Evolutionary conservation across 1,284 basidiomycete species (phyloP).

Genomic region (Pterula multifida): DNA sequence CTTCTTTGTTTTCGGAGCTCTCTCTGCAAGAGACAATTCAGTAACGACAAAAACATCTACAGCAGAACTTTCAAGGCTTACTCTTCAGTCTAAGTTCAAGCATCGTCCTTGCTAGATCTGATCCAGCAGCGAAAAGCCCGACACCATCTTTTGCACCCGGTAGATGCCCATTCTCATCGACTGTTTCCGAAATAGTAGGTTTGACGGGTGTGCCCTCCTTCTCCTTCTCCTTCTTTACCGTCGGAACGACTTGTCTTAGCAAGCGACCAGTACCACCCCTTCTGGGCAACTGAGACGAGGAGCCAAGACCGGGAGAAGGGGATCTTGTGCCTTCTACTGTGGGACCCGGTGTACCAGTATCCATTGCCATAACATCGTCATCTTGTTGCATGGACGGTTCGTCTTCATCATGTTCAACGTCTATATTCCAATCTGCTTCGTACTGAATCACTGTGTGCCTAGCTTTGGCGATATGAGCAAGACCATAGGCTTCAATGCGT

Average conservation of each 20-base stretch:
- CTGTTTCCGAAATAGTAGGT: constrained; percentile 33
- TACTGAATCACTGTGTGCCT: constrained; percentile 63
- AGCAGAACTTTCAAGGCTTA: constrained; percentile 15
- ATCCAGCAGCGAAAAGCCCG: constrained; percentile 54
- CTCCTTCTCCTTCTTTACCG: constrained; percentile 22
- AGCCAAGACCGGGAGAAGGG: constrained; percentile 25
- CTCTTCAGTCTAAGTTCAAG: constrained; percentile 62
- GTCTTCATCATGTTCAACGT: constrained; percentile 61
- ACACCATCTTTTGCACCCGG: constrained; percentile 67
- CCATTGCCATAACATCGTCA: constrained; percentile 14
- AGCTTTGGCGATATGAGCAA: constrained; percentile 61
- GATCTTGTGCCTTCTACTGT: constrained; percentile 13
- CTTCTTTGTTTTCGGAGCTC: constrained; percentile 43
- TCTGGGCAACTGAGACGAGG: constrained; percentile 11
- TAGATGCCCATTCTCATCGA: constrained; percentile 56
- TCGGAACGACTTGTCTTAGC: constrained; percentile 29
- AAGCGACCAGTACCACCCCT: constrained; percentile 18
- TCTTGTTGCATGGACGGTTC: constrained; percentile 33
- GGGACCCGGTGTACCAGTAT: constrained; percentile 18
- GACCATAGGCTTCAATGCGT: constrained; percentile 50
- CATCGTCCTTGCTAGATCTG: constrained; percentile 59
- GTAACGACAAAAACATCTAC: no score
- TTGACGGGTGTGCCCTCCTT: constrained; percentile 20
- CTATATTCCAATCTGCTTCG: constrained; percentile 74
- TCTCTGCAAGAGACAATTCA: constrained; percentile 31